phyloP scores from a whole-genome alignment of 352 stramenopile genomes.

The Globisporangium nagaii region DNA sequence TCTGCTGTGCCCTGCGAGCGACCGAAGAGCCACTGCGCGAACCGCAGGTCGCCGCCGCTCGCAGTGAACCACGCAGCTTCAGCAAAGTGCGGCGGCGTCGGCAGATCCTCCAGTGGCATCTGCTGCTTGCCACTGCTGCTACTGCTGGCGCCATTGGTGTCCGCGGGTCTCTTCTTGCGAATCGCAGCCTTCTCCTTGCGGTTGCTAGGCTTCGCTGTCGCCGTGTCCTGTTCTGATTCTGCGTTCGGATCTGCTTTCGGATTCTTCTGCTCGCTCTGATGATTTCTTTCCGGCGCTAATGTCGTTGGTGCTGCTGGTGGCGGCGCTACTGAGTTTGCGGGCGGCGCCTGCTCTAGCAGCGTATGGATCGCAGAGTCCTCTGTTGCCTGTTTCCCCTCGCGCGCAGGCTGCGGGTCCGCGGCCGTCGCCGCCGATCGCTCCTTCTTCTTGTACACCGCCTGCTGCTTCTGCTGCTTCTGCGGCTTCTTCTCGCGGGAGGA shows the following conservation, averaged over 20 bases:
- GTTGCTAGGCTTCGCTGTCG: too few species aligned
- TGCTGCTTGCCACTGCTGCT: neutral
- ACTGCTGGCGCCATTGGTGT: neutral
- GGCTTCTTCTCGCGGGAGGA: neutral
- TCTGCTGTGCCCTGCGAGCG: slow-evolving; percentile 45
- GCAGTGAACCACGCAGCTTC: slow-evolving; percentile 42
- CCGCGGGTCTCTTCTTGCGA: neutral
- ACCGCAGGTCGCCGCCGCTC: slow-evolving; percentile 33
- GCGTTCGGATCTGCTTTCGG: neutral
- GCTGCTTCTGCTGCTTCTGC: neutral
- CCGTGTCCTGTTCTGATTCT: neutral
- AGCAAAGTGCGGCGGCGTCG: slow-evolving; percentile 19
- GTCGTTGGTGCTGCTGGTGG: neutral
- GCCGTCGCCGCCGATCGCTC: neutral
- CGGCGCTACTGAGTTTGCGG: too few species aligned
- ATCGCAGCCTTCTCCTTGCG: neutral
- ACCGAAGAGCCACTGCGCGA: slow-evolving; percentile 54
- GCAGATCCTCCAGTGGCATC: neutral
- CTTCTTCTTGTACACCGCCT: slow-evolving; percentile 1
- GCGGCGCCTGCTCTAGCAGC: neutral
- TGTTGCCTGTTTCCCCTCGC: neutral
- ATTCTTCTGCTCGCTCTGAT: neutral
- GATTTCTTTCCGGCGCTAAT: neutral
- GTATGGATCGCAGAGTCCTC: neutral
- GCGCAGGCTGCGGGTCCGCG: neutral